Evolutionary conservation across 306 rosid genomes (phyloP).

Genomic region (Prunus persica): DNA sequence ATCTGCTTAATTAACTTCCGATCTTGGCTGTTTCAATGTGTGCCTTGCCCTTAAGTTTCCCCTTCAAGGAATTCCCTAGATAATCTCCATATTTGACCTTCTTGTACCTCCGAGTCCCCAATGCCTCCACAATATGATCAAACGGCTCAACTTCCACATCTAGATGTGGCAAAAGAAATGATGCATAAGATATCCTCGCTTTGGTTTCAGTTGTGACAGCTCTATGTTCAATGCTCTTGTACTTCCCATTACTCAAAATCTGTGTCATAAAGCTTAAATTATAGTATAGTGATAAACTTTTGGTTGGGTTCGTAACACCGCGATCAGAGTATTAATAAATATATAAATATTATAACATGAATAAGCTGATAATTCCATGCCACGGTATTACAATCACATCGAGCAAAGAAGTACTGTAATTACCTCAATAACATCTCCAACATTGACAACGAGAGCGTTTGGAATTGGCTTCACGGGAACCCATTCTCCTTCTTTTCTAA

Average conservation of each 20-base stretch:
- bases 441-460: slow-evolving; percentile 37
- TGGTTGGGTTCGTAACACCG: too few relatives aligned
- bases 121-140: slow-evolving; percentile 22
- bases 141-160: slow-evolving; percentile 38
- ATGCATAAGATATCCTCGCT: slow-evolving; percentile 25
- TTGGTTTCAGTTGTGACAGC: slow-evolving; percentile 31
- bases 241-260: slow-evolving; percentile 51
- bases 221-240: slow-evolving; percentile 50
- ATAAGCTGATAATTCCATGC: too few relatives aligned
- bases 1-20: background rate
- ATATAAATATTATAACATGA: too few relatives aligned
- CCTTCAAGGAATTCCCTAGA: slow-evolving; percentile 16
- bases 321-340: too few relatives aligned
- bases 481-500: slow-evolving; percentile 41
- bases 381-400: background rate
- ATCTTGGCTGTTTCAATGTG: slow-evolving; percentile 24
- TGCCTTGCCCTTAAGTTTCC: slow-evolving; percentile 37
- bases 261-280: slow-evolving; percentile 10
- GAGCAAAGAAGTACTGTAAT: background rate
- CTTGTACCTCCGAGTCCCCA: slow-evolving; percentile 25
- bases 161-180: slow-evolving; percentile 19
- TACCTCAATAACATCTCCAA: slow-evolving; percentile 38
- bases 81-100: slow-evolving; percentile 39
- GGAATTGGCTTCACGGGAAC: slow-evolving; percentile 29
- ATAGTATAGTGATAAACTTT: background rate